Percentiles rank a stretch among this genome's conserved stretches.
These are phyloP conservation scores for Geosmithia putterillii DNA, from an alignment of 2,329 filamentous ascomycete genomes.

Conservation along the genomic window DNA sequence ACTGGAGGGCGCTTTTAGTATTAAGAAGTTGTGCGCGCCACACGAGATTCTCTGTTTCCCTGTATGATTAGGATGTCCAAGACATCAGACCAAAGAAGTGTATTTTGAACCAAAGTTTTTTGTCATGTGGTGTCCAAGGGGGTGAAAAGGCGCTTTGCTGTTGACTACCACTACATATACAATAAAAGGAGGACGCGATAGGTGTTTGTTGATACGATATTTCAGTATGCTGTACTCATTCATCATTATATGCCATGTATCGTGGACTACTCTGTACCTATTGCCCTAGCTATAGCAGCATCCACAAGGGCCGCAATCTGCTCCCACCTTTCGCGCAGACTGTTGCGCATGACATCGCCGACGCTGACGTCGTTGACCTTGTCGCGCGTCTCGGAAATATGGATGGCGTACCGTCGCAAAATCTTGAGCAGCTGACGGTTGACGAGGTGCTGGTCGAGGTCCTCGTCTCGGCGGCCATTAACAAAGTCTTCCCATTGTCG, in stretches of 20 bases:
- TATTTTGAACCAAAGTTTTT: not conserved
- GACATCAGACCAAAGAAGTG: not conserved
- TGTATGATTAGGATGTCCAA: not conserved
- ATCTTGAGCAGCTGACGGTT: conserved; percentile 21
- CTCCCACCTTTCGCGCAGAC: conserved; percentile 10
- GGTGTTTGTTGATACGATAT: too few relatives aligned
- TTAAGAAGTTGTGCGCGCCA: not conserved
- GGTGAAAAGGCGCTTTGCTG: too few relatives aligned
- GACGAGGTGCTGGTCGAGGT: conserved; percentile 26
- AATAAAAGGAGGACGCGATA: too few relatives aligned
- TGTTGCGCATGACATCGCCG: conserved; percentile 12
- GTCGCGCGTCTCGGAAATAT: conserved; percentile 20
- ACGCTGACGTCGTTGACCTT: conserved; percentile 14
- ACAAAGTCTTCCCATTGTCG: conserved; percentile 30
- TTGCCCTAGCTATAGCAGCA: conserved; percentile 6
- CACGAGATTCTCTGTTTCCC: not conserved
- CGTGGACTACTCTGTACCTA: not conserved
- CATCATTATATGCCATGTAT: not conserved
- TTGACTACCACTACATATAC: too few relatives aligned
- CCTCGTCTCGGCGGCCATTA: conserved; percentile 32
- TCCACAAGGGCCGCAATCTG: conserved; percentile 12
- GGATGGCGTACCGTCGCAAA: conserved; percentile 21
- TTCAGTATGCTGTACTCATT: too few relatives aligned
- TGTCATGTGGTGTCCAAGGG: too few relatives aligned
- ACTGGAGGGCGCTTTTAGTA: not conserved